phyloP scores from a whole-genome alignment of 257 asterid species.

The Nyctanthes arbortristis region DNA sequence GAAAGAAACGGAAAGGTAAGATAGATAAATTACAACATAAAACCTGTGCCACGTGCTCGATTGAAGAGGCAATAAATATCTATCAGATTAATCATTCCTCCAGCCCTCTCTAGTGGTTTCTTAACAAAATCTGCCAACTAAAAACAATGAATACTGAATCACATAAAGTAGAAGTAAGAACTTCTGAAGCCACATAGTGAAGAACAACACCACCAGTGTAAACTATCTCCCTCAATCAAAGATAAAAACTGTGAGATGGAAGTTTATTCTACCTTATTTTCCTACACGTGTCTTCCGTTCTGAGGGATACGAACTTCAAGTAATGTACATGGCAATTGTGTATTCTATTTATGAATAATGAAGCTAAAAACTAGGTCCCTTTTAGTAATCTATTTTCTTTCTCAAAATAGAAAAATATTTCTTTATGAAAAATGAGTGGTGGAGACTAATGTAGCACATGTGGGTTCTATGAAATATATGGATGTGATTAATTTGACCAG shows the following conservation, averaged over 20 bases:
- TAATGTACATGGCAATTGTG: not conserved
- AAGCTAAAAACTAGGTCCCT: not conserved
- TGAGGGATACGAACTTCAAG: not conserved
- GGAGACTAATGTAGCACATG: too few species aligned
- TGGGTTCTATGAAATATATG: too few species aligned
- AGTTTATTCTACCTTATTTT: conserved; percentile 11
- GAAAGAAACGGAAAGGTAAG: conserved; percentile 13
- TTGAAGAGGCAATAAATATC: conserved; percentile 95
- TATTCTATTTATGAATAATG: not conserved
- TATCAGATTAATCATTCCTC: conserved; percentile 89
- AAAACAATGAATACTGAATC: conserved; percentile 26
- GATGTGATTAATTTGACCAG: too few species aligned
- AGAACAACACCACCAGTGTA: not conserved
- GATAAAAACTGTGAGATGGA: not conserved
- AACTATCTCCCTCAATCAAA: not conserved
- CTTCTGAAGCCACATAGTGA: not conserved
- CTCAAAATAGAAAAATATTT: too few species aligned
- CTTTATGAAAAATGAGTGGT: too few species aligned
- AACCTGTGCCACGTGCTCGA: conserved; percentile 99
- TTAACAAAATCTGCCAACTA: conserved; percentile 95
- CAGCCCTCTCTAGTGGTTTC: conserved; percentile 86
- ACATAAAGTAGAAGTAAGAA: conserved; percentile 21
- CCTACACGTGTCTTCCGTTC: not conserved
- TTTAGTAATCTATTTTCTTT: too few species aligned
- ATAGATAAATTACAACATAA: conserved; percentile 10